Percentiles rank a stretch among this genome's conserved stretches.
These are phyloP conservation scores for Alternaria triticimaculans DNA, from an alignment of 2,329 filamentous ascomycete species.

Conservation along the genomic window DNA sequence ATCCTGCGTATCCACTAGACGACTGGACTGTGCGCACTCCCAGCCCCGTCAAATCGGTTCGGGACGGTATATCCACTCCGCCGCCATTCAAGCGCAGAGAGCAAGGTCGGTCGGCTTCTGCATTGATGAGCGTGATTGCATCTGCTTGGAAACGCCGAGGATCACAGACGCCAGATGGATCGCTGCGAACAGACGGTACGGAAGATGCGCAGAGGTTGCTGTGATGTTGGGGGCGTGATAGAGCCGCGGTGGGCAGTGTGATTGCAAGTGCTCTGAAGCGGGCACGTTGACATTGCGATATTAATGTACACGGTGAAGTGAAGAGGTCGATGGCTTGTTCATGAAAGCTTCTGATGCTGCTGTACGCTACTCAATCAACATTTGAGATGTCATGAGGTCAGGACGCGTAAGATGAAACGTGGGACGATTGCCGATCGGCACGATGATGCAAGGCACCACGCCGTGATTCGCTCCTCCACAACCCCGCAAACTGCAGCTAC, in stretches of 20 bases:
- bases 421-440: background rate
- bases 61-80: slow-evolving; percentile 30
- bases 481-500: slow-evolving; percentile 30
- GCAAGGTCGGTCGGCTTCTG: slow-evolving; percentile 17
- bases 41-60: slow-evolving; percentile 34
- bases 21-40: slow-evolving; percentile 38
- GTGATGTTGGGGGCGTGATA: background rate
- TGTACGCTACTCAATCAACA: background rate
- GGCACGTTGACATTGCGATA: background rate
- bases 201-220: slow-evolving; percentile 13
- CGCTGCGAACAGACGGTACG: background rate
- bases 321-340: background rate
- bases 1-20: slow-evolving; percentile 33
- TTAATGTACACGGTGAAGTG: background rate
- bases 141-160: slow-evolving; percentile 35
- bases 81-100: slow-evolving; percentile 20
- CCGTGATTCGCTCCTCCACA: slow-evolving; percentile 31
- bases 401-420: slow-evolving; percentile 14
- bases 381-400: slow-evolving; percentile 1
- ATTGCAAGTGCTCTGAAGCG: background rate
- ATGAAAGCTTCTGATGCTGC: background rate
- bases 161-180: background rate
- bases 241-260: background rate
- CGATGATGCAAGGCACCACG: slow-evolving; percentile 36
- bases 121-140: slow-evolving; percentile 29